Conservation (phyloP, 805 yeast genomes). For the Kluyveromyces dobzhanskii region DNA sequence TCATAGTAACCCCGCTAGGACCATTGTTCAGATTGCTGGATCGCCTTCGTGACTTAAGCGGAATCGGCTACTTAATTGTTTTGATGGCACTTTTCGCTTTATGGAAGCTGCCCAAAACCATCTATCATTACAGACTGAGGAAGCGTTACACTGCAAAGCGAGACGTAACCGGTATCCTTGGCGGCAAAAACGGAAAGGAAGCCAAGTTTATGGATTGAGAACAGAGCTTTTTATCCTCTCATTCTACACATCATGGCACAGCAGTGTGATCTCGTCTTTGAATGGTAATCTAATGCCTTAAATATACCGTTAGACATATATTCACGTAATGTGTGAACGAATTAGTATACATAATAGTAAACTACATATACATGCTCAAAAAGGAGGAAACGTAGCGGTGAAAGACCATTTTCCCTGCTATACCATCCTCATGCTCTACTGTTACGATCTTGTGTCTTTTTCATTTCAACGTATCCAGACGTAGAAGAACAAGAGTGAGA, state of each 20-base stretch:
- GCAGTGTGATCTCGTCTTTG: too few species aligned
- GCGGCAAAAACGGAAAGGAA: background rate
- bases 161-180: slow-evolving; percentile 17
- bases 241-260: too few species aligned
- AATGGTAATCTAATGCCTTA: too few species aligned
- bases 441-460: too few species aligned
- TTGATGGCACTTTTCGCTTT: slow-evolving; percentile 3
- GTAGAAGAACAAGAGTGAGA: slow-evolving; percentile 43
- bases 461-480: slow-evolving; percentile 33
- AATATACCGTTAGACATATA: too few species aligned
- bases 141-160: slow-evolving; percentile 19
- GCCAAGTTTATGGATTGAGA: background rate
- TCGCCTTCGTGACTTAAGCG: slow-evolving; percentile 35
- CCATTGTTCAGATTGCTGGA: slow-evolving; percentile 35
- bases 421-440: too few species aligned
- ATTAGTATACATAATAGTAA: too few species aligned
- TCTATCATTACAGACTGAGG: slow-evolving; percentile 7
- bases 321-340: too few species aligned
- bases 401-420: too few species aligned
- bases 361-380: too few species aligned
- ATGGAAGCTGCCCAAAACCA: slow-evolving; percentile 5
- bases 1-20: slow-evolving; percentile 39
- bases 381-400: too few species aligned
- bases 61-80: slow-evolving; percentile 33
- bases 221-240: background rate